phyloP scores from a whole-genome alignment of 164 flowering plant species.

The Tinospora cordifolia region DNA sequence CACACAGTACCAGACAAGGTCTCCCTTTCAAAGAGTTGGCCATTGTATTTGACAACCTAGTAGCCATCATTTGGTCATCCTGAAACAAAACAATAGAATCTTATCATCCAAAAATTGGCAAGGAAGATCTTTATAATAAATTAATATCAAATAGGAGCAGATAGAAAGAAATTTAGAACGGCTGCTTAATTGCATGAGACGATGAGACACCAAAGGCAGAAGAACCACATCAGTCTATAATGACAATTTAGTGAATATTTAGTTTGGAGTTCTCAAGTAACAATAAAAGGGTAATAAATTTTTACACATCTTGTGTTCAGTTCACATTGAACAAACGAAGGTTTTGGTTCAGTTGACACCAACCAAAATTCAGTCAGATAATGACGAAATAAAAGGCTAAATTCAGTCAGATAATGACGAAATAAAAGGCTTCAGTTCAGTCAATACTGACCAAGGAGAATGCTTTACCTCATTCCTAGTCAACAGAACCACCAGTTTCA shows the following conservation, averaged over 20 bases:
- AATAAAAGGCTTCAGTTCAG: too few relatives aligned
- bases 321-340: too few relatives aligned
- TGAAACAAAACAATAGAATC: constrained; percentile 23
- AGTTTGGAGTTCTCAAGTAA: not conserved
- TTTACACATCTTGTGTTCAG: too few relatives aligned
- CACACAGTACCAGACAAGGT: constrained; percentile 74
- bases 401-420: too few relatives aligned
- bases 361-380: too few relatives aligned
- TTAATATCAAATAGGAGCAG: not conserved
- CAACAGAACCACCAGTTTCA: too few relatives aligned
- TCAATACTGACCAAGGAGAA: too few relatives aligned
- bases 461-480: too few relatives aligned
- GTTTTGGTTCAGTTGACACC: too few relatives aligned
- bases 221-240: not conserved
- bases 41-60: constrained; percentile 74
- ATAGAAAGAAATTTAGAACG: not conserved
- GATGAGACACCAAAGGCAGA: not conserved
- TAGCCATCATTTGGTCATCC: constrained; percentile 85
- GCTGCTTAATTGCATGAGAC: not conserved
- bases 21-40: constrained; percentile 88
- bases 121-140: constrained; percentile 4
- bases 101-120: not conserved
- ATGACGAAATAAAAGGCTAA: too few relatives aligned
- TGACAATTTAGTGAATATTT: not conserved
- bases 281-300: too few relatives aligned